A percentile compares a stretch with the other conserved stretches of the same genome.
These are phyloP conservation scores for Apiotrichum veenhuisii DNA, from an alignment of 1,284 basidiomycete genomes.

Conservation along the genomic window DNA sequence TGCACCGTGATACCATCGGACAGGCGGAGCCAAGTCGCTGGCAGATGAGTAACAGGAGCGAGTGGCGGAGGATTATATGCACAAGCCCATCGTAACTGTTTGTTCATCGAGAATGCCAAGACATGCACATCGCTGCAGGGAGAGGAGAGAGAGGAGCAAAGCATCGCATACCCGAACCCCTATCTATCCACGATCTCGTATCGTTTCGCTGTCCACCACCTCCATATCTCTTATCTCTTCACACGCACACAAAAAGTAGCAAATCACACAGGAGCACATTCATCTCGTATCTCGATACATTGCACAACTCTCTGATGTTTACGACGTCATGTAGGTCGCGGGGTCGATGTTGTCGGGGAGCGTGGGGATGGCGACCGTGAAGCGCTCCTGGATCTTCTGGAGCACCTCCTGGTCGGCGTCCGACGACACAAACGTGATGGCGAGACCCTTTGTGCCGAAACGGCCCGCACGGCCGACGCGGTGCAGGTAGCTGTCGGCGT, in stretches of 20 bases:
- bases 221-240: too few relatives aligned
- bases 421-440: constrained; percentile 93
- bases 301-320: constrained; percentile 8
- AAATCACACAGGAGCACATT: not conserved
- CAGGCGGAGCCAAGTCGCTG: not conserved
- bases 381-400: constrained; percentile 51
- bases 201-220: too few relatives aligned
- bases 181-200: too few relatives aligned
- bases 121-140: too few relatives aligned
- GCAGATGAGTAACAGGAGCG: not conserved
- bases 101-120: too few relatives aligned
- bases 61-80: too few relatives aligned
- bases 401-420: constrained; percentile 92
- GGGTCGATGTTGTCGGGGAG: constrained; percentile 48
- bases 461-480: constrained; percentile 98
- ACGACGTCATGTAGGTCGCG: constrained; percentile 47
- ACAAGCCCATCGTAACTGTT: too few relatives aligned
- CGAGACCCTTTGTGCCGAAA: constrained; percentile 98
- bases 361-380: constrained; percentile 50
- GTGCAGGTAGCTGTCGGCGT: constrained; percentile 97
- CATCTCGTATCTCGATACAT: constrained; percentile 7
- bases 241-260: not conserved
- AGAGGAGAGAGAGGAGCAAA: too few relatives aligned
- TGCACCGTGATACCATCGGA: not conserved
- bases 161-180: too few relatives aligned